A percentile compares a stretch with the other conserved stretches of the same genome.
phyloP scores from a whole-genome alignment of 495 filamentous ascomycete genomes.

The Neurospora sp. region DNA sequence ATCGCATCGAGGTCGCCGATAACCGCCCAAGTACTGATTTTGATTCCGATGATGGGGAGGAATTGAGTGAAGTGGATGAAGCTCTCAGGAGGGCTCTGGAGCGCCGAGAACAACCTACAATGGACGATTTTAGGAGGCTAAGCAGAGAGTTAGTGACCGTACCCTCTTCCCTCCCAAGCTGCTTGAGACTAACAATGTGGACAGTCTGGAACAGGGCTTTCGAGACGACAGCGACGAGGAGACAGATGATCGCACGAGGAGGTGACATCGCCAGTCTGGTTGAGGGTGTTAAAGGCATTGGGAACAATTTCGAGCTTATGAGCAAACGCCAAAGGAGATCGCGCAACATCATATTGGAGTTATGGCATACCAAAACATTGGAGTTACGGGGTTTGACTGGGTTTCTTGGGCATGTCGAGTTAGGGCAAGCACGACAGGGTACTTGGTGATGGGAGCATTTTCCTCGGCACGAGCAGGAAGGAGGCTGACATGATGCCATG shows the following conservation, averaged over 20 bases:
- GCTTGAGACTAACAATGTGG: constrained; percentile 8
- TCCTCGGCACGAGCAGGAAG: neutral
- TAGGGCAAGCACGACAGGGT: neutral
- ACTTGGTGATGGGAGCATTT: neutral
- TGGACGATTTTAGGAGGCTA: constrained; percentile 44
- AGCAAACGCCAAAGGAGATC: neutral
- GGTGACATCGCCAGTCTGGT: constrained; percentile 6
- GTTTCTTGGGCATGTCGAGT: neutral
- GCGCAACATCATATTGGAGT: neutral
- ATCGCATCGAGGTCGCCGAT: constrained; percentile 29
- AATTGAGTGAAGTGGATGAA: constrained; percentile 54
- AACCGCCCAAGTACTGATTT: constrained; percentile 34
- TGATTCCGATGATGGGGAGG: constrained; percentile 47
- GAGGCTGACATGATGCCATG: neutral
- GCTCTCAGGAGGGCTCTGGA: constrained; percentile 55
- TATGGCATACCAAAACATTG: neutral
- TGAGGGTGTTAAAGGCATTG: neutral
- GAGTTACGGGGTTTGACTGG: neutral
- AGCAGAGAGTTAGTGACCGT: constrained; percentile 54
- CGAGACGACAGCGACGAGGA: constrained; percentile 27
- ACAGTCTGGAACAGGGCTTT: constrained; percentile 30
- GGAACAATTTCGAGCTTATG: neutral
- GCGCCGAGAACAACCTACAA: constrained; percentile 36
- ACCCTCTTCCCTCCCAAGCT: neutral
- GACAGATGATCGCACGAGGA: neutral